Base-by-base conservation (phyloP, 768 basidiomycete species). In the Lyophyllum atratum region DNA sequence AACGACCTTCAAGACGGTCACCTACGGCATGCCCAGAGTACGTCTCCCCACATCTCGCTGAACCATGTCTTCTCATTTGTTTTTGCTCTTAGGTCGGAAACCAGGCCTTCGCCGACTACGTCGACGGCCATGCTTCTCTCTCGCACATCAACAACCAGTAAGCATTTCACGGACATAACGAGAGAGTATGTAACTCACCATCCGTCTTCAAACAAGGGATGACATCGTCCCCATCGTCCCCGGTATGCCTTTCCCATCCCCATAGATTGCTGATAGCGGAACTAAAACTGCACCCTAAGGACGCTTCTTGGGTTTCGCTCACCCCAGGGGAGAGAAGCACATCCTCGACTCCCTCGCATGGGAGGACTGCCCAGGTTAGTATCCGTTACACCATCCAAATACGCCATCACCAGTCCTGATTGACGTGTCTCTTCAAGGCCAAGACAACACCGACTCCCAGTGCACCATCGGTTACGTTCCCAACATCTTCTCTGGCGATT, bases 21-120 rank as follows among this genome's bases (percentile, higher is more conserved):
- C 59, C 6, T 64, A 64, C 50, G 68, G 63, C 12, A 45, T 59
- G 44, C 62, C 62, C n/a, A 64, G 64, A 34, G 60, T 63, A 49
- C 19, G 60, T 59, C 25, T 54, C 40, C n/a, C 15, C 31, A 22
- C 25, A n/a, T 12, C 4, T 2, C 43, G 19, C 17, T 25, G 45
- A 19, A 19, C 3, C 5, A 12, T 2, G 12, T 25, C 26, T 44
- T 46, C 10, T 44, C 48, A 22, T 4, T 4, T 2, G 12, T 11
- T 4, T 26, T 39, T 22, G 29, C 63, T 52, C 26, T 43, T 53
- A 79, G 74, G 76, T 80, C 51, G 82, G 84, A 0, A 83, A 85
- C 66, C 76, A 76, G 56, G 82, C 70, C 8, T 85, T 85, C 58
- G 83, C 81, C 2, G 56, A 82, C 66, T 81, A 81, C 62, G 76